phyloP scores from a whole-genome alignment of 345 rosid species.

The Hypericum perforatum region DNA sequence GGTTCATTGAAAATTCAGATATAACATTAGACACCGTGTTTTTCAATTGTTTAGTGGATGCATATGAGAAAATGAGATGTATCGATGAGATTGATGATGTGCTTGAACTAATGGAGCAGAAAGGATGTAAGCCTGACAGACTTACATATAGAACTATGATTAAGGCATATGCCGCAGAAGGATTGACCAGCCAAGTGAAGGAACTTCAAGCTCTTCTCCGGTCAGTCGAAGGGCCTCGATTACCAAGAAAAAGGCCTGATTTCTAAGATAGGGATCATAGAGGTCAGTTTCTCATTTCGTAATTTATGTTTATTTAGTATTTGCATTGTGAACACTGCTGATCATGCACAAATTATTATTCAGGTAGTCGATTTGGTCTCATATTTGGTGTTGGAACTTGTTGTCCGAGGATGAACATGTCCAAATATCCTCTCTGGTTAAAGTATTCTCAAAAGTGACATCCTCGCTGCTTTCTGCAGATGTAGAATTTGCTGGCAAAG shows the following conservation, averaged over 20 bases:
- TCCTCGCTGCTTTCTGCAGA: no score
- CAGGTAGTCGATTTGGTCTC: no score
- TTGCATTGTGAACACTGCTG: no score
- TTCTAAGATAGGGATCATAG: conserved; percentile 18
- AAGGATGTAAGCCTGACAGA: conserved; percentile 64
- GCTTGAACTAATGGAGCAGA: conserved; percentile 59
- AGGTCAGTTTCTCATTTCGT: conserved; percentile 5
- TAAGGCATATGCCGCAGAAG: conserved; percentile 51
- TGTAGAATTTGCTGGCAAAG: no score
- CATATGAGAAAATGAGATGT: conserved; percentile 74
- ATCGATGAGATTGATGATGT: conserved; percentile 87
- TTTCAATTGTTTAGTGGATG: conserved; percentile 84
- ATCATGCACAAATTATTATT: no score
- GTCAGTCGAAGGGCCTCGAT: conserved; percentile 27
- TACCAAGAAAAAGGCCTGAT: conserved; percentile 38
- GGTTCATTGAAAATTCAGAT: conserved; percentile 73
- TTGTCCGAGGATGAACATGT: no score
- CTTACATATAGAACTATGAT: conserved; percentile 78
- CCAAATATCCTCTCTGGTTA: no score
- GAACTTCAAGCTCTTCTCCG: conserved; percentile 34
- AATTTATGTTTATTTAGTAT: no score
- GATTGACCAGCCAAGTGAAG: conserved; percentile 63
- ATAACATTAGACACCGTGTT: conserved; percentile 61
- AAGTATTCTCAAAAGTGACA: no score
- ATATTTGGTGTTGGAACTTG: no score